Percentiles rank a stretch among this genome's conserved stretches.
phyloP scores from a whole-genome alignment of 2,329 filamentous ascomycete genomes.

The Colletotrichum tanaceti region DNA sequence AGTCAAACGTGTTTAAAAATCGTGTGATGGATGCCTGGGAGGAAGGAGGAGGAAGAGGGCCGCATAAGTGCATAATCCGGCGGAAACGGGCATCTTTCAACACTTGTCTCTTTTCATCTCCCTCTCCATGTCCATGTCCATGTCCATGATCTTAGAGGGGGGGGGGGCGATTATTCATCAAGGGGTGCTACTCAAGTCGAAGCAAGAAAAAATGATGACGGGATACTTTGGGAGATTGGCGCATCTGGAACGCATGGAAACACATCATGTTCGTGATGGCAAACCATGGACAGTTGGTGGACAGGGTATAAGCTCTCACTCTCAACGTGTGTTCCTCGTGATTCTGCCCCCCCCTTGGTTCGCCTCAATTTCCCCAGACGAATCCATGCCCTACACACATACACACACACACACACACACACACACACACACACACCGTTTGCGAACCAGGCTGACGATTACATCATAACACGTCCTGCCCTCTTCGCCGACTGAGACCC shows the following conservation, averaged over 20 bases:
- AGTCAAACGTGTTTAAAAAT: conserved; percentile 9
- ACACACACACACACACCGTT: not conserved
- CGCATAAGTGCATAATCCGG: conserved; percentile 35
- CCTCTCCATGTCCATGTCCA: too few relatives aligned
- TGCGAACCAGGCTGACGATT: conserved; percentile 15
- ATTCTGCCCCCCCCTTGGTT: not conserved
- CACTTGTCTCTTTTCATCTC: too few relatives aligned
- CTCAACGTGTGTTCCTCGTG: conserved; percentile 28
- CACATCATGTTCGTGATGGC: conserved; percentile 18
- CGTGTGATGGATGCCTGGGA: not conserved
- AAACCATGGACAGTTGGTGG: too few relatives aligned
- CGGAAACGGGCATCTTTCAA: conserved; percentile 12
- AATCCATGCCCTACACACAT: conserved; percentile 15
- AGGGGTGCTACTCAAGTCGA: not conserved
- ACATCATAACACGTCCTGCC: not conserved
- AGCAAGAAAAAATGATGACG: conserved; percentile 19
- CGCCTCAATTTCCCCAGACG: not conserved
- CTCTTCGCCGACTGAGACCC: not conserved
- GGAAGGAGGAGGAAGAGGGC: too few relatives aligned
- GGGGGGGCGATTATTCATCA: not conserved
- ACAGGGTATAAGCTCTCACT: conserved; percentile 8
- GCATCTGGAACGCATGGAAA: conserved; percentile 11
- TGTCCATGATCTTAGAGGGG: not conserved
- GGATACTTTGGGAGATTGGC: conserved; percentile 13
- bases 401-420: too few relatives aligned